These are phyloP conservation scores for Atalantia buxifolia DNA, from an alignment of 345 rosid genomes.

Conservation along the genomic window DNA sequence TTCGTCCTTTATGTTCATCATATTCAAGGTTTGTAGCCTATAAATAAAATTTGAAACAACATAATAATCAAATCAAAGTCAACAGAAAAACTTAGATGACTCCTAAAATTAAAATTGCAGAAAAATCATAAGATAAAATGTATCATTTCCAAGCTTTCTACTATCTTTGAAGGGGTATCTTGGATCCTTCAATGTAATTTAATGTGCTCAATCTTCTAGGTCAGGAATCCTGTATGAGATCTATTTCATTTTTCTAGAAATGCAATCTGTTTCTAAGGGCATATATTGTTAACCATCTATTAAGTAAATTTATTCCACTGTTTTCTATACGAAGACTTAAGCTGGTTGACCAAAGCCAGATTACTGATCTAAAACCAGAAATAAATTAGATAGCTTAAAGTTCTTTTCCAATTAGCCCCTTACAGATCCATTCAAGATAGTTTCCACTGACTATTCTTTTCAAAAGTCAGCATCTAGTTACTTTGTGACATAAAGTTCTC, in stretches of 20 bases:
- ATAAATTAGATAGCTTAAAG: background rate
- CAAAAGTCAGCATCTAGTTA: background rate
- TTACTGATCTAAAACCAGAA: background rate
- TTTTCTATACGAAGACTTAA: background rate
- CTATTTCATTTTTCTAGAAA: background rate
- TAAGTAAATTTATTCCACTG: background rate
- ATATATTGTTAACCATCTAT: background rate
- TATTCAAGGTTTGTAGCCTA: slow-evolving; percentile 92
- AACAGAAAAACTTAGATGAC: background rate
- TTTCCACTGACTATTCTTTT: background rate
- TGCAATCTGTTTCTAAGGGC: background rate
- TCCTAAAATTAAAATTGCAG: background rate
- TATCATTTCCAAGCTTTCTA: background rate
- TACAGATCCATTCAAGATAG: background rate
- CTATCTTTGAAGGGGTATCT: background rate
- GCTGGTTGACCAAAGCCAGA: background rate
- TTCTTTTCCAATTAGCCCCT: background rate
- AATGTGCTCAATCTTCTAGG: background rate
- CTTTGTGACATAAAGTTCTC: background rate
- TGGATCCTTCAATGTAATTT: background rate
- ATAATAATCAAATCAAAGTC: background rate
- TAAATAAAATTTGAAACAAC: slow-evolving; percentile 10
- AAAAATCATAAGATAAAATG: background rate
- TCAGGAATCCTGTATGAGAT: background rate
- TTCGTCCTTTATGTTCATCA: slow-evolving; percentile 97